These are phyloP conservation scores for Tolypocladium guangdongense DNA, from an alignment of 2,329 filamentous ascomycete species.

Conservation along the genomic window DNA sequence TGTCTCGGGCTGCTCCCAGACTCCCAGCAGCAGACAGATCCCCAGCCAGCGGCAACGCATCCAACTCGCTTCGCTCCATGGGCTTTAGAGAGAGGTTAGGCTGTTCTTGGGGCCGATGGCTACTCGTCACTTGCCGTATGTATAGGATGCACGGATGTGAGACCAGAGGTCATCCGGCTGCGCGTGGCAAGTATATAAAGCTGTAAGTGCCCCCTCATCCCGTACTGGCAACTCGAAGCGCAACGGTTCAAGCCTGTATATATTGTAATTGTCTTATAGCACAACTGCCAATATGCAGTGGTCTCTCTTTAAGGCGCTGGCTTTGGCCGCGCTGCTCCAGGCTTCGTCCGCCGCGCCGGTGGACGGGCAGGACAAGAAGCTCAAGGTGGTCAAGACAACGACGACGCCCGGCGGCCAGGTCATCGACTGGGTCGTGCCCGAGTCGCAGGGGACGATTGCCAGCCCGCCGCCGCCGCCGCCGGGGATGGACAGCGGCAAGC, in stretches of 20 bases:
- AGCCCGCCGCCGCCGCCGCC: constrained; percentile 2
- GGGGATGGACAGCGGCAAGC: background rate
- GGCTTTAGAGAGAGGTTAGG: background rate
- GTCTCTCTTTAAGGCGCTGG: background rate
- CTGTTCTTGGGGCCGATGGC: background rate
- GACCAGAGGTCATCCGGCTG: background rate
- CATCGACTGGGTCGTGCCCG: constrained; percentile 9
- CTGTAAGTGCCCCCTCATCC: too few species aligned
- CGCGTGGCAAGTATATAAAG: background rate
- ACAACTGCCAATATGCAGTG: background rate
- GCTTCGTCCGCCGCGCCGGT: background rate
- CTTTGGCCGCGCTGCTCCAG: background rate
- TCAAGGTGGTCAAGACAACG: constrained; percentile 7
- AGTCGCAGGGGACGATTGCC: constrained; percentile 7
- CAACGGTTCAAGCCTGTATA: background rate
- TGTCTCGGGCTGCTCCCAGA: background rate
- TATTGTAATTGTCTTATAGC: background rate
- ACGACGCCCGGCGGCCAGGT: constrained; percentile 5
- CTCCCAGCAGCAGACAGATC: background rate
- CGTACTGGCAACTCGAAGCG: background rate
- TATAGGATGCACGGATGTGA: background rate
- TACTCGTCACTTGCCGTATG: too few species aligned
- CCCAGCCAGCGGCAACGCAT: background rate
- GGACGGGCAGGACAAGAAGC: background rate
- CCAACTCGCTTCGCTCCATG: background rate